Evolutionary conservation across 306 rosid species (phyloP).

Genomic region (Hippophae gyantsensis): DNA sequence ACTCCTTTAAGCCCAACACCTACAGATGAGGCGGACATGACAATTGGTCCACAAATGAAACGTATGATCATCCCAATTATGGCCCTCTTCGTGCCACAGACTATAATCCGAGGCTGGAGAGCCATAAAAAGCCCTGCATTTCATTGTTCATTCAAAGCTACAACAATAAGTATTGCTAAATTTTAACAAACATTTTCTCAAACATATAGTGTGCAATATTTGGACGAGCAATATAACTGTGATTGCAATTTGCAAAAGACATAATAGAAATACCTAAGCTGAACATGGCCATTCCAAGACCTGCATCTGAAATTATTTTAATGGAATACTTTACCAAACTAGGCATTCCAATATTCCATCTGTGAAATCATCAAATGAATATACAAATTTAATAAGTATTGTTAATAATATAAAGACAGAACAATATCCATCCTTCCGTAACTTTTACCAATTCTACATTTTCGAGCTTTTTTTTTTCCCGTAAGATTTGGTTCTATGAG

Average conservation of each 20-base stretch:
- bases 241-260: not conserved
- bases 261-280: constrained; percentile 21
- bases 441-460: too few species aligned
- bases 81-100: constrained; percentile 32
- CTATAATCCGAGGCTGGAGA: constrained; percentile 30
- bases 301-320: constrained; percentile 34
- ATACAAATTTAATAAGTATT: too few species aligned
- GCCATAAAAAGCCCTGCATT: constrained; percentile 38
- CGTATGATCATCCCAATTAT: constrained; percentile 31
- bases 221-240: too few species aligned
- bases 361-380: not conserved
- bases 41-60: constrained; percentile 28
- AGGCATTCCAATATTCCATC: constrained; percentile 42
- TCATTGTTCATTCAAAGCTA: not conserved
- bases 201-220: too few species aligned
- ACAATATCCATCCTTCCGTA: too few species aligned
- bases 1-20: constrained; percentile 28
- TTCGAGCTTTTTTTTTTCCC: too few species aligned
- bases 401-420: too few species aligned
- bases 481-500: too few species aligned
- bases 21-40: constrained; percentile 26
- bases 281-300: constrained; percentile 47
- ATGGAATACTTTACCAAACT: constrained; percentile 34
- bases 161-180: too few species aligned
- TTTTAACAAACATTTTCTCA: too few species aligned